These are phyloP conservation scores for Coniochaeta prunicola DNA, from an alignment of 2,329 filamentous ascomycete species.

Conservation along the genomic window DNA sequence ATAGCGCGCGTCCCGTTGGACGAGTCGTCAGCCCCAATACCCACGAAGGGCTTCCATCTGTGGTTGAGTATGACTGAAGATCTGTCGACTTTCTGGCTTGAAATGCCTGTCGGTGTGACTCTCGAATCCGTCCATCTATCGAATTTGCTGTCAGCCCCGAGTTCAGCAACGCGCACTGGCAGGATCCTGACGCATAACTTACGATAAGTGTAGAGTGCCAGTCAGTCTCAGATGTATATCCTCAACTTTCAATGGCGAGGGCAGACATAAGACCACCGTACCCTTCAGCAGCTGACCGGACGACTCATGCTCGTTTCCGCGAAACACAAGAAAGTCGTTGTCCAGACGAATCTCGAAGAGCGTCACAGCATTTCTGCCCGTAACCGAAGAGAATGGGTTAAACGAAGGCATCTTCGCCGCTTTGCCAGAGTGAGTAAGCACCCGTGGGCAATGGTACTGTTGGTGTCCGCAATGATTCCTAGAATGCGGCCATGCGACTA, in stretches of 20 bases:
- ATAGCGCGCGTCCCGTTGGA: constrained; percentile 42
- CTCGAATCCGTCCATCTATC: constrained; percentile 44
- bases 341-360: constrained; percentile 60
- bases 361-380: constrained; percentile 41
- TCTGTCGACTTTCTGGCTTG: constrained; percentile 52
- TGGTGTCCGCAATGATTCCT: background rate
- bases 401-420: constrained; percentile 42
- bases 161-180: background rate
- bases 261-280: constrained; percentile 65
- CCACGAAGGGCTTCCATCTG: constrained; percentile 61
- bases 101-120: constrained; percentile 49
- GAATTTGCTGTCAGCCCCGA: constrained; percentile 15
- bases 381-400: constrained; percentile 47
- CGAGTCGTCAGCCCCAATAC: constrained; percentile 17
- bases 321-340: constrained; percentile 72
- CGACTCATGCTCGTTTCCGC: constrained; percentile 67
- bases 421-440: background rate
- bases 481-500: background rate
- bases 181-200: constrained; percentile 12
- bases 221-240: constrained; percentile 66
- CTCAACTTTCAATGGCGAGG: constrained; percentile 61
- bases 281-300: constrained; percentile 69
- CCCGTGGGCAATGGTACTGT: background rate
- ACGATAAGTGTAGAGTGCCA: constrained; percentile 63
- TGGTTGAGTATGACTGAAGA: constrained; percentile 50